Base-by-base conservation (phyloP, 2,329 filamentous ascomycete species). In the Epichloe scottii region DNA sequence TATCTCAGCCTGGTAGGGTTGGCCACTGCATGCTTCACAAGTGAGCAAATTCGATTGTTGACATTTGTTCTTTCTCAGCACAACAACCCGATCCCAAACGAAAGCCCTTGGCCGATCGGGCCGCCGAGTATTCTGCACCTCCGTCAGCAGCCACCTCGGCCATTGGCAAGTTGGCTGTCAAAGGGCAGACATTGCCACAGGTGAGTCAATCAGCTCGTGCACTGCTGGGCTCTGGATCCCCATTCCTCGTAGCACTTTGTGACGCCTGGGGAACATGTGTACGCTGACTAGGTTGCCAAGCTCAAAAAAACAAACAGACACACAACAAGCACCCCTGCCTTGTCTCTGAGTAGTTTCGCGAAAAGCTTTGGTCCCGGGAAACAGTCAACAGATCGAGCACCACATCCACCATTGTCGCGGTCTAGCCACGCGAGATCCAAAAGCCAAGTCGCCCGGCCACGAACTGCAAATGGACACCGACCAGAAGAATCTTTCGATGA, bases 41-140 rank as follows among this genome's bases (percentile, higher is more conserved):
- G 34, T 12, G 3, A 43, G 12, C 8, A 8, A 19, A 19, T 12
- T 15, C 37, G 23, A 33, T 35, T 41, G 37, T 58, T 64, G 19
- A 63, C 56, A 45, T 30, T 35, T n/a, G 3, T 40, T 15, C 35
- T 33, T 15, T 51, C 47, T 46, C 55, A 82, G 79, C 73, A 48
- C 57, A 68, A 21, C 72, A 79, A 59, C 72, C 80, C 19, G 75
- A 80, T 47, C 60, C 78, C 3, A 85, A 85, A 65, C 73, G 81
- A 51, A 81, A 80, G 59, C 78, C 77, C 14, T 66, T 82, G 26
- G 66, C 65, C 19, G 77, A 83, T 51, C 71, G 71, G 56, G 78
- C 74, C 34, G 74, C 65, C 54, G 79, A 84, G 53, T 74, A 71
- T 54, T 64, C 68, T 17, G 40, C 69, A 34, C 48, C 47, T 65